Percentiles rank a stretch among this genome's conserved stretches.
Evolutionary conservation across 257 asterid species (phyloP).

Genomic region (Solanum medicagineum): DNA sequence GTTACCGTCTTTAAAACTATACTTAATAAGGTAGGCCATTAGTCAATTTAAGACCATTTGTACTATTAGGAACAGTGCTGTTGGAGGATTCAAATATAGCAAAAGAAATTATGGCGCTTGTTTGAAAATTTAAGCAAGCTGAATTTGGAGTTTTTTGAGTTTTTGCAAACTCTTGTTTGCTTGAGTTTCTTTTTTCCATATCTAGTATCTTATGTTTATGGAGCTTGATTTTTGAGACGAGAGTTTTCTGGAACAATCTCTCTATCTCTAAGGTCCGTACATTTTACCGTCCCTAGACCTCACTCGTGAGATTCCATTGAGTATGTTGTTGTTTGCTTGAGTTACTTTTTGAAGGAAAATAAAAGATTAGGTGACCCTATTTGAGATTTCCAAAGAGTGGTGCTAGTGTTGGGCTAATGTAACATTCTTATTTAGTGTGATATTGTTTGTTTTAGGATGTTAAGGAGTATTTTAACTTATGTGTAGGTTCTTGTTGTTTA

Average conservation of each 20-base stretch:
- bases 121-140: neutral
- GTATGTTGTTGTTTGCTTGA: too few relatives aligned
- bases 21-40: neutral
- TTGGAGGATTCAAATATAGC: neutral
- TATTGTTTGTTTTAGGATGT: neutral
- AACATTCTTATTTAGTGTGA: neutral
- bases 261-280: too few relatives aligned
- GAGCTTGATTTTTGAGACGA: too few relatives aligned
- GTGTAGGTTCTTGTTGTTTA: too few relatives aligned
- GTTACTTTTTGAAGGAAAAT: neutral
- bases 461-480: neutral
- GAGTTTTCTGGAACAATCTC: too few relatives aligned
- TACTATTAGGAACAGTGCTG: neutral
- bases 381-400: too few relatives aligned
- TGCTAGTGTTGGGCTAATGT: too few relatives aligned
- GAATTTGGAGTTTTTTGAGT: neutral
- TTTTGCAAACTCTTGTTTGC: neutral
- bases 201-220: too few relatives aligned
- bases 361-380: too few relatives aligned
- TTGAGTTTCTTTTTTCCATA: too few relatives aligned
- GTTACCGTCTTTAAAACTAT: neutral
- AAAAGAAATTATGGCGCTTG: neutral
- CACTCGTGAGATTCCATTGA: too few relatives aligned
- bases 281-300: too few relatives aligned
- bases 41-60: neutral